Percentiles rank a stretch among this genome's conserved stretches.
These are phyloP conservation scores for Penicillium malachiteum DNA, from an alignment of 495 filamentous ascomycete genomes.

Conservation along the genomic window DNA sequence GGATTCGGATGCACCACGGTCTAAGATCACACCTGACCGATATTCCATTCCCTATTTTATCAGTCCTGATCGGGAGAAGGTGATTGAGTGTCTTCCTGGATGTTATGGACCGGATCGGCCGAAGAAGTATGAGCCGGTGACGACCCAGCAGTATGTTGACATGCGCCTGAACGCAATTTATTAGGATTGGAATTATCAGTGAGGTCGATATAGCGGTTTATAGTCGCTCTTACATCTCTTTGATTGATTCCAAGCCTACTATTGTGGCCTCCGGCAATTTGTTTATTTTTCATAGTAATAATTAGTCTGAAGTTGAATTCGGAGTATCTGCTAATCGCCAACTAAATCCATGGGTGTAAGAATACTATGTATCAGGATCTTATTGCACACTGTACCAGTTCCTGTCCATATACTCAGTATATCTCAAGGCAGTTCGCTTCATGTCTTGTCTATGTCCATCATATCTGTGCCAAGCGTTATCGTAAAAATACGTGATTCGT, in stretches of 20 bases:
- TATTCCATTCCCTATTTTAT: constrained; percentile 67
- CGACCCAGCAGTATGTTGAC: constrained; percentile 49
- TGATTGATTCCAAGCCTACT: no score
- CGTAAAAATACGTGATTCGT: neutral
- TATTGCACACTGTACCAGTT: no score
- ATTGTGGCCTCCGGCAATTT: no score
- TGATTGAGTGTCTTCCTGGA: constrained; percentile 58
- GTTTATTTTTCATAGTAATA: no score
- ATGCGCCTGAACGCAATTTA: constrained; percentile 24
- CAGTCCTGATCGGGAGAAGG: constrained; percentile 49
- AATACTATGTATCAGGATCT: no score
- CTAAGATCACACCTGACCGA: constrained; percentile 49
- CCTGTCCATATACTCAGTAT: neutral
- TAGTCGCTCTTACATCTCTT: no score
- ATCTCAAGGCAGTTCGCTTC: neutral
- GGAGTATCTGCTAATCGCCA: no score
- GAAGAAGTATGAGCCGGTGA: constrained; percentile 54
- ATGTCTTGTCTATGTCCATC: neutral
- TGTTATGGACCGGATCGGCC: constrained; percentile 37
- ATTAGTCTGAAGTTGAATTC: no score
- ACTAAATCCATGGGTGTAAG: no score
- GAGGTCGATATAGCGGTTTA: no score
- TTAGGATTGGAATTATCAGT: no score
- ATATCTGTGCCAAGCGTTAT: neutral
- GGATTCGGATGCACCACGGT: constrained; percentile 33